Conservation (phyloP, 441 rosid species). For the Raphanus hybrid region DNA sequence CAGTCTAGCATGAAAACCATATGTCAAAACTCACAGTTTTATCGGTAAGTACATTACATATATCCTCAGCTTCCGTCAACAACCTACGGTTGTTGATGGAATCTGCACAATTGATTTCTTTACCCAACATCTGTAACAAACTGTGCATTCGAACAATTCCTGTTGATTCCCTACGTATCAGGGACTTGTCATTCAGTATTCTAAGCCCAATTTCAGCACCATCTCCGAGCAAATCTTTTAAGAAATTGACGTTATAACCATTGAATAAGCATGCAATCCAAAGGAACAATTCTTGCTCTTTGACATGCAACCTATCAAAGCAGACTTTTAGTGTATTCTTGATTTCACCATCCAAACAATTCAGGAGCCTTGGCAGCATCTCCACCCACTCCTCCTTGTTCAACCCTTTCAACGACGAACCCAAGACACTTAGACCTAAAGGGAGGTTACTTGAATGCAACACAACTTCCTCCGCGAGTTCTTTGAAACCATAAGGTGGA, state of each 20-base stretch:
- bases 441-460: background rate
- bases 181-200: background rate
- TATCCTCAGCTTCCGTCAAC: background rate
- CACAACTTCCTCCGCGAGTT: background rate
- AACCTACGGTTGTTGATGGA: background rate
- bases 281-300: background rate
- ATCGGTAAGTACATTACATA: background rate
- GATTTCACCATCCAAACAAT: background rate
- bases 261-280: background rate
- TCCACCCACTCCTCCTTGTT: background rate
- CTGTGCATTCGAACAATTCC: background rate
- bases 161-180: background rate
- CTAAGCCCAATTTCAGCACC: background rate
- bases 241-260: background rate
- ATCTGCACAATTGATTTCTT: background rate
- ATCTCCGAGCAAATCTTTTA: background rate
- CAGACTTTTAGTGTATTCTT: background rate
- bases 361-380: background rate
- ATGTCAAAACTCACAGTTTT: background rate
- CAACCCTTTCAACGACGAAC: background rate
- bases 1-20: background rate
- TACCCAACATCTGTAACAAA: background rate
- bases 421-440: background rate
- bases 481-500: background rate
- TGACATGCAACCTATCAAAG: background rate